These are phyloP conservation scores for Diaporthe sp. DNA, from an alignment of 2,329 filamentous ascomycete species.

Conservation along the genomic window DNA sequence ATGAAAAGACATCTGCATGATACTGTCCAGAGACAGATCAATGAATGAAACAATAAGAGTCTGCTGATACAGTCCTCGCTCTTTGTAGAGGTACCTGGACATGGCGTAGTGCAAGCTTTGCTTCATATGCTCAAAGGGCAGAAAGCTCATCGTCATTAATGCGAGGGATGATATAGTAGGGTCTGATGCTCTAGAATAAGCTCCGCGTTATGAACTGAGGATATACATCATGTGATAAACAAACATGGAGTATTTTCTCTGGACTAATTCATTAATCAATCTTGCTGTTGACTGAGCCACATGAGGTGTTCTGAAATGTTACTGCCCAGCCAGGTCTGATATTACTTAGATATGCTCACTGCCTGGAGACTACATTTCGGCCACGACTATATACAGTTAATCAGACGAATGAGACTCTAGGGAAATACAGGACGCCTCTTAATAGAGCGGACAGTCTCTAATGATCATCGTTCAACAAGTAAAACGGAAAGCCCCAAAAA, in stretches of 20 bases:
- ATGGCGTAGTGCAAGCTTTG: not conserved
- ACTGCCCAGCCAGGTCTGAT: too few species aligned
- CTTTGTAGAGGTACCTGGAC: not conserved
- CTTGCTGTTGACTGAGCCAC: not conserved
- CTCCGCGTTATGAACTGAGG: not conserved
- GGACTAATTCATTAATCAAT: too few species aligned
- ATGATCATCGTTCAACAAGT: not conserved
- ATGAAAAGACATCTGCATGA: not conserved
- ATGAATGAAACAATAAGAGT: not conserved
- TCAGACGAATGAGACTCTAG: not conserved
- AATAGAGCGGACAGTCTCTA: not conserved
- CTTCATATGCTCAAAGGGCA: not conserved
- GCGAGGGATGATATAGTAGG: not conserved
- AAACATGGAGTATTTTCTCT: accelerated
- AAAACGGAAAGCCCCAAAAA: too few species aligned
- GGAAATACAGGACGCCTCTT: too few species aligned
- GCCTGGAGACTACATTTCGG: not conserved
- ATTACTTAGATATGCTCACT: too few species aligned
- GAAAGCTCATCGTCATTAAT: not conserved
- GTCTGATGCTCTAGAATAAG: not conserved
- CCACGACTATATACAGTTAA: not conserved
- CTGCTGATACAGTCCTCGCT: not conserved
- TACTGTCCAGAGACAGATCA: not conserved
- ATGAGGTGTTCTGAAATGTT: not conserved
- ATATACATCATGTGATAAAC: not conserved